Percentiles rank a stretch among this genome's conserved stretches.
These are phyloP conservation scores for Cutaneotrichosporon cavernicola DNA, from an alignment of 1,284 basidiomycete genomes.

Conservation along the genomic window DNA sequence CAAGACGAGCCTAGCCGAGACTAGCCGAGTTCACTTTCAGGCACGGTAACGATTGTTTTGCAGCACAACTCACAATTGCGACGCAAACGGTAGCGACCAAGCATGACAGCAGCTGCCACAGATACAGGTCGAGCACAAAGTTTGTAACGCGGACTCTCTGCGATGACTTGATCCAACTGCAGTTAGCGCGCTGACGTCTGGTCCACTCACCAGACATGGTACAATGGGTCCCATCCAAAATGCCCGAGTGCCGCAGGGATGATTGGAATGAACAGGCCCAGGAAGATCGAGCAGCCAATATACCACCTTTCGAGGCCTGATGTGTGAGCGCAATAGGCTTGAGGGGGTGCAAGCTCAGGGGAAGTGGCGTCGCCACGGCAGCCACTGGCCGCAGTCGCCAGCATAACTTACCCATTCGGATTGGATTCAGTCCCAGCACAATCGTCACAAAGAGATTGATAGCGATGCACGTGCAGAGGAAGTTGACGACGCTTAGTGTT, in stretches of 20 bases:
- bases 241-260: conserved; percentile 29
- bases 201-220: conserved; percentile 17
- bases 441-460: conserved; percentile 42
- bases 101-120: conserved; percentile 41
- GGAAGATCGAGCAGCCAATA: conserved; percentile 22
- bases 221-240: conserved; percentile 28
- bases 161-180: conserved; percentile 25
- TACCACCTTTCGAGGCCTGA: conserved; percentile 27
- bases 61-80: conserved; percentile 24
- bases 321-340: neutral
- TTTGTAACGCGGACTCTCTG: conserved; percentile 22
- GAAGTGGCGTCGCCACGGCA: neutral
- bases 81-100: conserved; percentile 32
- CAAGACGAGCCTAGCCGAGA: neutral
- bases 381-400: neutral
- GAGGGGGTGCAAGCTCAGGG: neutral
- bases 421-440: conserved; percentile 38
- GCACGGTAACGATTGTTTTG: conserved; percentile 2
- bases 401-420: conserved; percentile 18
- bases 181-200: conserved; percentile 2
- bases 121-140: conserved; percentile 39
- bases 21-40: neutral
- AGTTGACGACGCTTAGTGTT: conserved; percentile 39
- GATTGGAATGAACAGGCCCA: conserved; percentile 29
- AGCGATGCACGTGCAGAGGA: conserved; percentile 40